Conservation (phyloP, 768 basidiomycete species). For the Tulasnella sp. region DNA sequence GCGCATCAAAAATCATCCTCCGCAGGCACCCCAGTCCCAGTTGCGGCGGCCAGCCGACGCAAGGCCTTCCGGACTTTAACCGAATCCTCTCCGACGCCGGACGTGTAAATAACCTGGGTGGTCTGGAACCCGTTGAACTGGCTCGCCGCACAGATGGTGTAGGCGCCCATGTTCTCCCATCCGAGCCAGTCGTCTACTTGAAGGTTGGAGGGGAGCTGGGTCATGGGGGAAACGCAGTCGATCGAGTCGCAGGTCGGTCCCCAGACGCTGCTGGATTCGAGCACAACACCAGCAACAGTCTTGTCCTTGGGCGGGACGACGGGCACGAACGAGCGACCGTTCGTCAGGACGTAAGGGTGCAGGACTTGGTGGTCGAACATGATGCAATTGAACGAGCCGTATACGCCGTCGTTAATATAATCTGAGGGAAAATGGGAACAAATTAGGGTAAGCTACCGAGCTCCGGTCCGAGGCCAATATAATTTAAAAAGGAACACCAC, state of each 20-base stretch:
- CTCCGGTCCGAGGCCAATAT: constrained; percentile 6
- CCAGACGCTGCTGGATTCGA: constrained; percentile 78
- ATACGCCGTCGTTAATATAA: constrained; percentile 99
- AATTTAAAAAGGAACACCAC: constrained; percentile 45
- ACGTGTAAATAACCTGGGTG: constrained; percentile 78
- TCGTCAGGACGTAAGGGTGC: constrained; percentile 66
- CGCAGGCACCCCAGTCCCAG: constrained; percentile 19
- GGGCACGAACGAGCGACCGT: constrained; percentile 39
- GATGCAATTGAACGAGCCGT: constrained; percentile 96
- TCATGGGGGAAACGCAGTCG: constrained; percentile 79
- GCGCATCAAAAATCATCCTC: constrained; percentile 18
- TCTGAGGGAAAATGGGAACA: constrained; percentile 53
- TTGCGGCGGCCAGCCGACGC: constrained; percentile 45
- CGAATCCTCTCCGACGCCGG: constrained; percentile 55
- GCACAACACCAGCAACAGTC: constrained; percentile 25
- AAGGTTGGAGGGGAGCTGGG: constrained; percentile 66
- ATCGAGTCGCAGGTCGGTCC: constrained; percentile 99
- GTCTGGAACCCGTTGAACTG: constrained; percentile 91
- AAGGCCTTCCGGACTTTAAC: constrained; percentile 60
- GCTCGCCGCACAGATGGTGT: constrained; percentile 96
- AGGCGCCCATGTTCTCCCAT: constrained; percentile 98
- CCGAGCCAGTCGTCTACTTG: constrained; percentile 96
- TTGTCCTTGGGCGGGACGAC: constrained; percentile 21
- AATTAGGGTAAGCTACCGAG: constrained; percentile 5
- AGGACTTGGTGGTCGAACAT: constrained; percentile 95